These are phyloP conservation scores for Veloboletus limbatus DNA, from an alignment of 1,284 basidiomycete genomes.

Conservation along the genomic window DNA sequence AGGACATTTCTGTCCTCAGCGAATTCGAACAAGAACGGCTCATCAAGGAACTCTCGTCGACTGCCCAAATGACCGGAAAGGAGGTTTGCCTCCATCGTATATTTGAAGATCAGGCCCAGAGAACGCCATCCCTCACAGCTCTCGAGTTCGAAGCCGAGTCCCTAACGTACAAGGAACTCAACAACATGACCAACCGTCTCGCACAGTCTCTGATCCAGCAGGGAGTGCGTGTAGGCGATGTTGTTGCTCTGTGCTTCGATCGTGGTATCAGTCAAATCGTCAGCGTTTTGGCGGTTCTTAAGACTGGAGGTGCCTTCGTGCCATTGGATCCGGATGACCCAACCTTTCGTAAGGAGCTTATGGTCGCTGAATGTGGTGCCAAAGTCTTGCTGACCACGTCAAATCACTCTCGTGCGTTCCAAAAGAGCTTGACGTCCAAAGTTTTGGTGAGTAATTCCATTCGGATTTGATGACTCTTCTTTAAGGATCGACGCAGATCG, in stretches of 20 bases:
- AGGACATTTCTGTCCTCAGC: slow-evolving; percentile 27
- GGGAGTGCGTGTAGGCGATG: slow-evolving; percentile 25
- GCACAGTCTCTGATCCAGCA: slow-evolving; percentile 26
- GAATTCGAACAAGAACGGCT: slow-evolving; percentile 24
- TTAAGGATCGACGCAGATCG: slow-evolving; percentile 18
- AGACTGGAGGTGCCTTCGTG: slow-evolving; percentile 32
- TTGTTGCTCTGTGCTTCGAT: slow-evolving; percentile 32
- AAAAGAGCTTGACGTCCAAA: slow-evolving; percentile 24
- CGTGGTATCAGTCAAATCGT: slow-evolving; percentile 30
- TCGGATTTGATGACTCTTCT: background rate
- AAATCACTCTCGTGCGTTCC: slow-evolving; percentile 22
- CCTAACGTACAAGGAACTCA: slow-evolving; percentile 29
- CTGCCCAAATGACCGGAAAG: slow-evolving; percentile 6
- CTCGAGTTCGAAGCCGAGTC: slow-evolving; percentile 28
- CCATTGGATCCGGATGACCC: slow-evolving; percentile 35
- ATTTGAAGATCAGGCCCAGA: slow-evolving; percentile 25
- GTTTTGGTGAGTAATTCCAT: slow-evolving; percentile 18
- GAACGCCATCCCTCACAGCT: slow-evolving; percentile 21
- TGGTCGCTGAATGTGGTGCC: slow-evolving; percentile 30
- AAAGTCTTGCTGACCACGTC: slow-evolving; percentile 28
- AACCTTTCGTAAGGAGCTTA: slow-evolving; percentile 29
- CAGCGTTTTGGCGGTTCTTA: slow-evolving; percentile 33
- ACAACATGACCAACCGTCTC: slow-evolving; percentile 25
- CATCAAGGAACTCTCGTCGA: slow-evolving; percentile 28
- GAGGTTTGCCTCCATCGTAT: slow-evolving; percentile 26